A percentile compares a stretch with the other conserved stretches of the same genome.
Evolutionary conservation across 2,329 filamentous ascomycete species (phyloP).

Genomic region (Cyphellophora europaea): DNA sequence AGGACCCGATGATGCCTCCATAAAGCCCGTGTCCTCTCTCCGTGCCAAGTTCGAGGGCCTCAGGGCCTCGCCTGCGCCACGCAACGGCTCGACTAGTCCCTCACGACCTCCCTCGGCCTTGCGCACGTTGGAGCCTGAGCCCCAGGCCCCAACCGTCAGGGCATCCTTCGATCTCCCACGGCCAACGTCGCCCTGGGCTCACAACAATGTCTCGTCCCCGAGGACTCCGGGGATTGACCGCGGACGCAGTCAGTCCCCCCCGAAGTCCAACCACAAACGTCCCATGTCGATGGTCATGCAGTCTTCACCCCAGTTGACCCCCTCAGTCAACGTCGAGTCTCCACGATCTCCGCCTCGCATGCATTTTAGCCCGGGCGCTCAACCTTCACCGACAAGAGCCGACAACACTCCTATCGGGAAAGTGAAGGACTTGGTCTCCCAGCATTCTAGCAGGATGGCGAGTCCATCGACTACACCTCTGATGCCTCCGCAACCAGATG

Average conservation of each 20-base stretch:
- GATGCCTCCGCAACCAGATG: constrained; percentile 14
- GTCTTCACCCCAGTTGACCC: constrained; percentile 31
- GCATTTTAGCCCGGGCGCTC: constrained; percentile 16
- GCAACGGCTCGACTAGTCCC: constrained; percentile 9
- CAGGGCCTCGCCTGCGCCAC: constrained; percentile 20
- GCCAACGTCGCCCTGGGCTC: constrained; percentile 29
- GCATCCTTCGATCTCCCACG: constrained; percentile 34
- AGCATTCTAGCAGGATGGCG: constrained; percentile 16
- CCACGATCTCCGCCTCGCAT: constrained; percentile 32
- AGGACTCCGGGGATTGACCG: constrained; percentile 17
- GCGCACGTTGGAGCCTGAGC: constrained; percentile 22
- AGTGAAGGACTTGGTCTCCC: constrained; percentile 15
- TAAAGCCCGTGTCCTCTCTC: constrained; percentile 38
- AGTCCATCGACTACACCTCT: constrained; percentile 26
- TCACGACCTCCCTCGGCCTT: constrained; percentile 22
- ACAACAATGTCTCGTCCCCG: constrained; percentile 14
- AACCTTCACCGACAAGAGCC: constrained; percentile 16
- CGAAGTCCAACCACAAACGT: constrained; percentile 50
- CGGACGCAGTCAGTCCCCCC: constrained; percentile 35
- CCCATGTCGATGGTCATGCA: constrained; percentile 35
- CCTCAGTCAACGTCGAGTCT: constrained; percentile 33
- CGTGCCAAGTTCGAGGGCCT: constrained; percentile 40
- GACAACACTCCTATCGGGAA: constrained; percentile 15
- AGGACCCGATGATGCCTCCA: constrained; percentile 10
- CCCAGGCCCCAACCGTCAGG: constrained; percentile 22